phyloP scores from a whole-genome alignment of 306 rosid species.

The Acacia crassicarpa region DNA sequence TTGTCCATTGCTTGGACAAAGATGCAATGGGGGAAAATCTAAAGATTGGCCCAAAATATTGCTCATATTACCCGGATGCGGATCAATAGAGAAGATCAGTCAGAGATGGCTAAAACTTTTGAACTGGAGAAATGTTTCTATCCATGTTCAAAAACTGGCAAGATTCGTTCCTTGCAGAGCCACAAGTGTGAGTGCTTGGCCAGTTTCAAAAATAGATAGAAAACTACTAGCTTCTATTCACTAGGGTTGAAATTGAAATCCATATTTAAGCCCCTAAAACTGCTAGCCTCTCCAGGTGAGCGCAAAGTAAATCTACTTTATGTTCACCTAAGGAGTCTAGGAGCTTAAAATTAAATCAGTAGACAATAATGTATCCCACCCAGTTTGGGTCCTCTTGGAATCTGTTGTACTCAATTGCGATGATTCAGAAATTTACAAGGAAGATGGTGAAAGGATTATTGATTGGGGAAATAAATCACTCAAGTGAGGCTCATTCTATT shows the following conservation, averaged over 20 bases:
- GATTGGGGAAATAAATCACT: no score
- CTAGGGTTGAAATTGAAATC: background rate
- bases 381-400: no score
- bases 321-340: no score
- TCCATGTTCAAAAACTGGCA: background rate
- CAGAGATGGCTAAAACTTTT: background rate
- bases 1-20: conserved; percentile 13
- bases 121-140: background rate
- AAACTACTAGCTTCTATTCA: background rate
- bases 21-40: background rate
- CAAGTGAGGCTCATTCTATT: background rate
- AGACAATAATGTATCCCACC: no score
- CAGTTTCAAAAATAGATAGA: background rate
- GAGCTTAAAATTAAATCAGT: no score
- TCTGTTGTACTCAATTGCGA: no score
- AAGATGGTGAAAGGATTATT: no score
- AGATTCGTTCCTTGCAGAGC: background rate
- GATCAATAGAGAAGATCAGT: no score
- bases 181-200: background rate
- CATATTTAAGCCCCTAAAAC: background rate
- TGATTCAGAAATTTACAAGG: no score
- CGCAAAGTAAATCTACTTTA: no score
- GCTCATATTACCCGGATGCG: conserved; percentile 14
- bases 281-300: no score
- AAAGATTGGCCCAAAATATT: conserved; percentile 24